Conservation (phyloP, 139 green algal genomes). For the Micractinium sp. region DNA sequence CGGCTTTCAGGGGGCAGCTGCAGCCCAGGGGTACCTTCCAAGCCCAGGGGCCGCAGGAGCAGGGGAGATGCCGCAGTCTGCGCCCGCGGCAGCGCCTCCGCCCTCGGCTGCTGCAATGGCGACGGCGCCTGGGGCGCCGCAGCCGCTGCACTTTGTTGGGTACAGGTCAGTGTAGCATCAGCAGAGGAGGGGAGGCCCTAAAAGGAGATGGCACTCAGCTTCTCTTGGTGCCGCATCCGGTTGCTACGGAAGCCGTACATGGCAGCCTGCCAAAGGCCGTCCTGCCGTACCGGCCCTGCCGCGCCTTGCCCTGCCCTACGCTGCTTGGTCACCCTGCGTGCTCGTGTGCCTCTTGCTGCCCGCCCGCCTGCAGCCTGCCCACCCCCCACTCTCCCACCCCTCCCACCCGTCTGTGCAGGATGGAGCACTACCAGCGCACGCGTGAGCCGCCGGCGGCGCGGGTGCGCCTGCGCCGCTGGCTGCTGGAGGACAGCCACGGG, state of each 20-base stretch:
- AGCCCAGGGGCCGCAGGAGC: not conserved
- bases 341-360: not conserved
- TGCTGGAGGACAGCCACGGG: slow-evolving; percentile 25
- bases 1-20: not conserved
- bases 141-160: slow-evolving; percentile 22
- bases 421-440: too few species aligned
- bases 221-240: too few species aligned
- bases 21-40: not conserved
- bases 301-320: not conserved
- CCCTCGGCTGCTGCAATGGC: not conserved
- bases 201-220: too few species aligned
- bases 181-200: not conserved
- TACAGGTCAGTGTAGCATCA: slow-evolving; percentile 9
- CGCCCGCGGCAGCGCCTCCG: not conserved
- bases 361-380: not conserved
- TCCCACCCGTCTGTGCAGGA: too few species aligned
- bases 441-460: not conserved
- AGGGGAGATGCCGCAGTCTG: not conserved
- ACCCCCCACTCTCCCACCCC: not conserved
- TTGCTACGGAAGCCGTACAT: too few species aligned
- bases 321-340: not conserved
- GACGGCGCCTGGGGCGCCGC: not conserved
- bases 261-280: too few species aligned
- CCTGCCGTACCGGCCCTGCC: not conserved
- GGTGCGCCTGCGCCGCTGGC: slow-evolving; percentile 28